Conservation (phyloP, 768 basidiomycete species). For the Auricularia heimuer region DNA sequence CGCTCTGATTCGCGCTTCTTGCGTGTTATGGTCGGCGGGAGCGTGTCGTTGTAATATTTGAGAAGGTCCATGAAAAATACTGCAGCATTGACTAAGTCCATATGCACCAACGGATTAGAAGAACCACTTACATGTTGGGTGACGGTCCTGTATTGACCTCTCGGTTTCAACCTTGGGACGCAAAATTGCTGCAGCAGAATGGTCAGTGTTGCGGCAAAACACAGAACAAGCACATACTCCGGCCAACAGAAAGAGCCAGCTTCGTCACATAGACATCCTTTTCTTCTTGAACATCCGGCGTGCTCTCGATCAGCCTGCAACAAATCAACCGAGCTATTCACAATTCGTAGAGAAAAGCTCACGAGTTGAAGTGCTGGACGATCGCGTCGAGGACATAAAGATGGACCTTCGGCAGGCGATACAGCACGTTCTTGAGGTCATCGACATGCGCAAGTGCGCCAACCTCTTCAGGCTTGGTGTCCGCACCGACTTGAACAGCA, state of each 20-base stretch:
- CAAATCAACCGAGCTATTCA: conserved; percentile 4
- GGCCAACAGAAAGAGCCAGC: conserved; percentile 75
- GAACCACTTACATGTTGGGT: conserved; percentile 57
- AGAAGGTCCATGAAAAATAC: conserved; percentile 82
- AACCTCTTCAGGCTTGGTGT: conserved; percentile 39
- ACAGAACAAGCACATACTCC: conserved; percentile 46
- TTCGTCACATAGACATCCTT: conserved; percentile 80
- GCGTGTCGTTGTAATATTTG: conserved; percentile 57
- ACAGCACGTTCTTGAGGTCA: conserved; percentile 51
- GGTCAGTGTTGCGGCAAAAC: conserved; percentile 1
- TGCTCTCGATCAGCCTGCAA: conserved; percentile 56
- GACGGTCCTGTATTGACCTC: conserved; percentile 83
- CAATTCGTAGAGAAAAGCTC: conserved; percentile 18
- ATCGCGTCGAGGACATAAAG: conserved; percentile 71
- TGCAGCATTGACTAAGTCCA: conserved; percentile 15
- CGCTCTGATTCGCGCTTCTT: conserved; percentile 86
- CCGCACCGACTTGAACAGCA: conserved; percentile 38
- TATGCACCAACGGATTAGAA: not conserved
- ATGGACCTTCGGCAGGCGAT: conserved; percentile 67
- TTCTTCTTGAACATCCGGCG: conserved; percentile 51
- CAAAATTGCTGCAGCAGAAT: conserved; percentile 47
- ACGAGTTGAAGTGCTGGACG: conserved; percentile 67
- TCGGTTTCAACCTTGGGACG: conserved; percentile 76
- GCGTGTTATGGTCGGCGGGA: conserved; percentile 73
- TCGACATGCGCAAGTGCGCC: conserved; percentile 52